Percentiles rank a stretch among this genome's conserved stretches.
phyloP scores from a whole-genome alignment of 2,329 filamentous ascomycete genomes.

The Cercospora sp. region DNA sequence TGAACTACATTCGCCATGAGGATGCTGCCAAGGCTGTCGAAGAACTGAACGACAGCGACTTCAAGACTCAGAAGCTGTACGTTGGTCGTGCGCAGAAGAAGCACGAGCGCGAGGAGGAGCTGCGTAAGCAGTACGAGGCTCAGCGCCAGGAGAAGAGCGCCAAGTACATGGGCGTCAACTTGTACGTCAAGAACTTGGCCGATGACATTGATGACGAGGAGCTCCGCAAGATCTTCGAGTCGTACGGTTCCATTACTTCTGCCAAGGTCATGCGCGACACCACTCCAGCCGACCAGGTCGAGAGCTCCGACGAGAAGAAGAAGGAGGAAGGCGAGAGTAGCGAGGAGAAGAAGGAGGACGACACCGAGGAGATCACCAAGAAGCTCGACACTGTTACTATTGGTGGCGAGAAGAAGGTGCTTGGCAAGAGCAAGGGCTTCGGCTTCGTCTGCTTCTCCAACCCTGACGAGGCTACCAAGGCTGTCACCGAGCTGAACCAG shows the following conservation, averaged over 20 bases:
- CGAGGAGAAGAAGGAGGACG: constrained; percentile 52
- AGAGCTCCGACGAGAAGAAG: constrained; percentile 43
- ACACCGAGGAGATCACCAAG: constrained; percentile 49
- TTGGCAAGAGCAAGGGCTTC: constrained; percentile 99
- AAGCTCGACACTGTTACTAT: constrained; percentile 56
- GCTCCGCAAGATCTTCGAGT: constrained; percentile 86
- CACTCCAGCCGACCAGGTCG: constrained; percentile 51
- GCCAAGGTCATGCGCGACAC: constrained; percentile 98
- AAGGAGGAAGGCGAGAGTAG: constrained; percentile 55
- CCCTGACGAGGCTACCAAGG: constrained; percentile 98
- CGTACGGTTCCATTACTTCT: constrained; percentile 93
- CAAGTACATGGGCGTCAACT: constrained; percentile 99
- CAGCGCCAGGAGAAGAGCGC: constrained; percentile 96
- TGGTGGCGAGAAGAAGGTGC: constrained; percentile 62
- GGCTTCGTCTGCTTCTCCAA: constrained; percentile 99
- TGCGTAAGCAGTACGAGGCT: constrained; percentile 98
- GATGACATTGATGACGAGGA: constrained; percentile 98
- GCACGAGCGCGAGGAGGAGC: constrained; percentile 98
- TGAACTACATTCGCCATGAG: constrained; percentile 93
- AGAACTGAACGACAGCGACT: constrained; percentile 85
- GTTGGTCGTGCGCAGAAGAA: constrained; percentile 99
- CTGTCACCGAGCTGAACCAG: constrained; percentile 99
- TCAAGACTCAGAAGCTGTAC: constrained; percentile 93
- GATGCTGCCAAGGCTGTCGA: constrained; percentile 83
- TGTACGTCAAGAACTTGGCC: constrained; percentile 98